These are phyloP conservation scores for Aurinia saxatilis DNA, from an alignment of 345 rosid genomes.

Conservation along the genomic window DNA sequence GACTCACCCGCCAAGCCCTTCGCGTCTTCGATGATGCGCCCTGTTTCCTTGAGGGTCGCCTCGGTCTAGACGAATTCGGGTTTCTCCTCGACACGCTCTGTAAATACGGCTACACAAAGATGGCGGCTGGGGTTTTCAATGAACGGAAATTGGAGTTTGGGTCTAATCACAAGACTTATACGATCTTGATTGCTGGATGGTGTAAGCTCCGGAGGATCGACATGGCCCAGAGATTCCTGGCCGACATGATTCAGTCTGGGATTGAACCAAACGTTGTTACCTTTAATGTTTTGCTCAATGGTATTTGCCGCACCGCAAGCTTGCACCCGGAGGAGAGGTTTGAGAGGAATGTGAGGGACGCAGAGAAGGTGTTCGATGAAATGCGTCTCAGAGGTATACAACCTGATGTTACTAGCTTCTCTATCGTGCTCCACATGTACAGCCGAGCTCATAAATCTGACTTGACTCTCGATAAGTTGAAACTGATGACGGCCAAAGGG, in stretches of 20 bases:
- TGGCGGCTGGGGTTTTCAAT: slow-evolving; percentile 58
- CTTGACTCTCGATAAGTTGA: slow-evolving; percentile 62
- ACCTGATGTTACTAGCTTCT: slow-evolving; percentile 72
- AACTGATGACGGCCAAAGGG: slow-evolving; percentile 57
- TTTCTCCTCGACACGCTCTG: slow-evolving; percentile 72
- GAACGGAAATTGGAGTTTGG: slow-evolving; percentile 37
- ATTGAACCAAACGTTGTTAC: slow-evolving; percentile 67
- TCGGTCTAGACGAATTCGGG: slow-evolving; percentile 30
- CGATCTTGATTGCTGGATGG: slow-evolving; percentile 72
- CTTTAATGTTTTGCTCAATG: slow-evolving; percentile 65
- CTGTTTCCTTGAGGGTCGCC: slow-evolving; percentile 33
- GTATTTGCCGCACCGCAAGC: slow-evolving; percentile 72
- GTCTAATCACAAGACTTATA: slow-evolving; percentile 46
- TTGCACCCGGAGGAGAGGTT: slow-evolving; percentile 65
- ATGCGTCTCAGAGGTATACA: slow-evolving; percentile 72
- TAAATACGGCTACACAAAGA: slow-evolving; percentile 62
- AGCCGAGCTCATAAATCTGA: slow-evolving; percentile 80
- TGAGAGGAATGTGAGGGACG: slow-evolving; percentile 50
- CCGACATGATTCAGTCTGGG: slow-evolving; percentile 58
- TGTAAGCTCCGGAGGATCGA: slow-evolving; percentile 64
- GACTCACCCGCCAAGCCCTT: slow-evolving; percentile 80
- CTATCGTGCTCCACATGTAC: slow-evolving; percentile 70
- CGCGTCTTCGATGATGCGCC: slow-evolving; percentile 72
- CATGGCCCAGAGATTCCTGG: slow-evolving; percentile 66
- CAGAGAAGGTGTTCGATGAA: slow-evolving; percentile 77